Evolutionary conservation across 495 filamentous ascomycete genomes (phyloP), one percentile per base, ranked within the genome.

Genomic region (Usnea hakonensis): DNA sequence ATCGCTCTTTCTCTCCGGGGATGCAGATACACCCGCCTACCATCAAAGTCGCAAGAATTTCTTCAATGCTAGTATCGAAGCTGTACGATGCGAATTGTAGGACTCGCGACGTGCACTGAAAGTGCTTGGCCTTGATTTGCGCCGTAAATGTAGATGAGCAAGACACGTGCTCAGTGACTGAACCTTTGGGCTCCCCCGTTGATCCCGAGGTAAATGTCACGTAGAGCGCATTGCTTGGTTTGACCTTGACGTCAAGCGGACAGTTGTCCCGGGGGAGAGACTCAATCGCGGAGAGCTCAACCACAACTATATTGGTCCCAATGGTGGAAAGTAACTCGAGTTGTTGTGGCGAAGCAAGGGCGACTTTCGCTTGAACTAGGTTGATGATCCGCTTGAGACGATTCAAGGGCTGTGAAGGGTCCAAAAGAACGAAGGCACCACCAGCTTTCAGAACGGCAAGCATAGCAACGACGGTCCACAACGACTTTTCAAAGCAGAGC

Each of bases 21-120:
- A 83, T 76, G 70, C 80, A 84, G 10, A 85, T 67, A 37, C 76
- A 79, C 1, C 72, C 75, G 17, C 76, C 76, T 6, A 56, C 58
- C 11, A 60, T 44, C 1, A 87, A 66, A 0, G 82, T 83, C 9
- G 77, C 77, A 41, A 86, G 77, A 23, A 84, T 76, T 52, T 87
- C 83, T 2, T 71, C 65, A 13, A 85, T 74, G 36, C 79, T 77
- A 36, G 79, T 73, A 59, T 88, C 73, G 48, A 75, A 75, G 0
- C 65, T 65, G 55, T 75, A 71, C 2, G 73, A 64, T 0, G 71
- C 63, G 44, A 75, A 74, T 43, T 77, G 67, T 9, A 74, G 55
- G 0, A 69, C 59, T 10, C 72, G 64, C 5, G 64, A n/a, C n/a
- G n/a, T n/a, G n/a, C n/a, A n/a, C n/a, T n/a, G n/a, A n/a, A n/a